Conservation (phyloP, 495 filamentous ascomycete species). For the Lindgomyces ingoldianus region DNA sequence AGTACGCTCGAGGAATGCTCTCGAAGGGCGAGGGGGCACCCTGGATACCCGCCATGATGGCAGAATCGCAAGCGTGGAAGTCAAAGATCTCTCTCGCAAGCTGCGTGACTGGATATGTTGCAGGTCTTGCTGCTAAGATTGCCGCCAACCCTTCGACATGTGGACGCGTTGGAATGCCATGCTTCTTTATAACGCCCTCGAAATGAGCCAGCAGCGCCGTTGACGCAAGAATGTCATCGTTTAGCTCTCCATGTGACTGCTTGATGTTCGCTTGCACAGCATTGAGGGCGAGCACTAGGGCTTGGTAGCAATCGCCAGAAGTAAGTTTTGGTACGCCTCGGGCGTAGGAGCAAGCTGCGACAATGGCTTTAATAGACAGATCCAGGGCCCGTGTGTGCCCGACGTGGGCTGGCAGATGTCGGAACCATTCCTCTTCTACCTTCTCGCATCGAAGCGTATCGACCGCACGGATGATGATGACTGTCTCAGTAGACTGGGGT, state of each 20-base stretch:
- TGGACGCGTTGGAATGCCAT: slow-evolving; percentile 11
- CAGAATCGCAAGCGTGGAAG: slow-evolving; percentile 13
- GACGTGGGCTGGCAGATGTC: slow-evolving; percentile 21
- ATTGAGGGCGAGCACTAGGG: slow-evolving; percentile 12
- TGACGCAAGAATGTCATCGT: slow-evolving; percentile 19
- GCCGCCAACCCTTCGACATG: slow-evolving; percentile 11
- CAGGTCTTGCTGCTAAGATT: slow-evolving; percentile 11
- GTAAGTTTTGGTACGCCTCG: slow-evolving; percentile 17
- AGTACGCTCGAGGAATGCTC: slow-evolving; percentile 7
- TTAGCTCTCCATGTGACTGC: slow-evolving; percentile 13
- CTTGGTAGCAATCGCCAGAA: slow-evolving; percentile 15
- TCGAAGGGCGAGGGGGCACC: slow-evolving; percentile 5
- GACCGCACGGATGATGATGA: slow-evolving; percentile 13
- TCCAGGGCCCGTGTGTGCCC: slow-evolving; percentile 22
- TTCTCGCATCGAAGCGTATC: slow-evolving; percentile 16
- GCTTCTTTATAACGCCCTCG: slow-evolving; percentile 7
- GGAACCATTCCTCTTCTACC: slow-evolving; percentile 19
- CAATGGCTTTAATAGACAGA: slow-evolving; percentile 19
- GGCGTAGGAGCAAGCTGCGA: slow-evolving; percentile 22
- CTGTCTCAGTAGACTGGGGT: slow-evolving; percentile 17
- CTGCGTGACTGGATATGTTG: slow-evolving; percentile 10
- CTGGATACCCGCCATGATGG: slow-evolving; percentile 14
- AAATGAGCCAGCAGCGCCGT: slow-evolving; percentile 13
- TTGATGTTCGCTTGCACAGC: slow-evolving; percentile 19
- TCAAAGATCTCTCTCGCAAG: slow-evolving; percentile 17